Conservation (phyloP, 139 green algal genomes). For the Gonium pectorale region DNA sequence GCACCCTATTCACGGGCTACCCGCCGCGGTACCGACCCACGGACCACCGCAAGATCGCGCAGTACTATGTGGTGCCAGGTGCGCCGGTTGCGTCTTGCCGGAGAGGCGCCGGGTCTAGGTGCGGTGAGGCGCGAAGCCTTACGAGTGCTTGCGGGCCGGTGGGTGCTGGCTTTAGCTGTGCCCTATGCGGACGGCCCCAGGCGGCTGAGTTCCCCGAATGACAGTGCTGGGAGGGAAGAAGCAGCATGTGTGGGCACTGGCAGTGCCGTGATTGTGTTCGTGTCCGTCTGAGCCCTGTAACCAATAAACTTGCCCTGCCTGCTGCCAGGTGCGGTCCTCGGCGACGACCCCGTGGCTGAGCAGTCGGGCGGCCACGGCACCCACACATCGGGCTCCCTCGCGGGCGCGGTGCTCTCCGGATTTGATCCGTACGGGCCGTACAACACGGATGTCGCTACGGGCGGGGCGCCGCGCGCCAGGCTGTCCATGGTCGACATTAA, state of each 20-base stretch:
- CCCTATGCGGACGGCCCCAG: no score
- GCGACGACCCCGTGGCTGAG: background rate
- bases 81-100: background rate
- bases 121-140: no score
- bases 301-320: no score
- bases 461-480: background rate
- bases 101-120: no score
- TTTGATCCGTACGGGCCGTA: no score
- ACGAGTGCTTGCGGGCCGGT: no score
- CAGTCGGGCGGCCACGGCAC: background rate
- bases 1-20: background rate
- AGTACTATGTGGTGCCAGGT: background rate
- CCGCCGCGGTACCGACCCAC: background rate
- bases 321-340: background rate
- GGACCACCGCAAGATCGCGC: slow-evolving; percentile 15
- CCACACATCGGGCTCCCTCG: background rate
- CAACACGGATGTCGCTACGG: background rate
- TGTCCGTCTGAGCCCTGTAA: no score
- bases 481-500: slow-evolving; percentile 7
- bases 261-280: no score
- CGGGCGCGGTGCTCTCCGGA: background rate
- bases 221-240: no score
- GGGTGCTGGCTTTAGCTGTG: no score
- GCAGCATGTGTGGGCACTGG: no score
- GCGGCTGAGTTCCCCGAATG: no score